Evolutionary conservation across 441 rosid species (phyloP).

Genomic region (Hura crepitans): DNA sequence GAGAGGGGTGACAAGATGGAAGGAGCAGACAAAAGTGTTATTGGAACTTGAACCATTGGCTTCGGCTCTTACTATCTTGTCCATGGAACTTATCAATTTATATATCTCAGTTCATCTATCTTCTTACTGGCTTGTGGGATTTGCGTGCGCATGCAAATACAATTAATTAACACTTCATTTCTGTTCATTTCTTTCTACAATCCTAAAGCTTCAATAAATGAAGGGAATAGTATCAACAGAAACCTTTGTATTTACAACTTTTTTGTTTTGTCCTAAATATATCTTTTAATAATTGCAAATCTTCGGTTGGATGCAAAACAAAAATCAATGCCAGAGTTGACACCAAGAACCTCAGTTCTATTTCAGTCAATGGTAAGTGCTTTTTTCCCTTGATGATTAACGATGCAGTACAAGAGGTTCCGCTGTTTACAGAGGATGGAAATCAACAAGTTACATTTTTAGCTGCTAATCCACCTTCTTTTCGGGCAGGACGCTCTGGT

Average conservation of each 20-base stretch:
- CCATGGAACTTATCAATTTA: slow-evolving; percentile 27
- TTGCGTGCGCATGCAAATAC: not conserved
- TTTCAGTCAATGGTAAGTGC: slow-evolving; percentile 40
- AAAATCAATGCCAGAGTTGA: slow-evolving; percentile 34
- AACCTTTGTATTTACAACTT: too few relatives aligned
- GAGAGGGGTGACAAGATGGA: slow-evolving; percentile 15
- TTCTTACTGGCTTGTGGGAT: slow-evolving; percentile 23
- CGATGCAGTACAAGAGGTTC: too few relatives aligned
- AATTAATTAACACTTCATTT: not conserved
- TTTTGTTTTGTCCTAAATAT: not conserved
- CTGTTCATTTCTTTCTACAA: not conserved
- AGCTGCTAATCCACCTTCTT: slow-evolving; percentile 82
- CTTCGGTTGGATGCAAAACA: slow-evolving; percentile 65
- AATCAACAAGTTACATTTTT: too few relatives aligned
- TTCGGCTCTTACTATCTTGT: slow-evolving; percentile 26
- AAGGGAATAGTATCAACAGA: slow-evolving; percentile 13
- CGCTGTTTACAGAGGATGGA: too few relatives aligned
- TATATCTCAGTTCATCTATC: slow-evolving; percentile 18
- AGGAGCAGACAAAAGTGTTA: slow-evolving; percentile 21
- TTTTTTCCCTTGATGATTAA: not conserved
- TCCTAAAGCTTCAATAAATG: not conserved
- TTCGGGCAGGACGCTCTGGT: slow-evolving; percentile 88
- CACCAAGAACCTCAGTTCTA: slow-evolving; percentile 23
- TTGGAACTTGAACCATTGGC: slow-evolving; percentile 48
- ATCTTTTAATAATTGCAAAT: slow-evolving; percentile 36